Percentiles rank a stretch among this genome's conserved stretches.
phyloP scores from a whole-genome alignment of 768 basidiomycete species.

The Leccinellum albellum region DNA sequence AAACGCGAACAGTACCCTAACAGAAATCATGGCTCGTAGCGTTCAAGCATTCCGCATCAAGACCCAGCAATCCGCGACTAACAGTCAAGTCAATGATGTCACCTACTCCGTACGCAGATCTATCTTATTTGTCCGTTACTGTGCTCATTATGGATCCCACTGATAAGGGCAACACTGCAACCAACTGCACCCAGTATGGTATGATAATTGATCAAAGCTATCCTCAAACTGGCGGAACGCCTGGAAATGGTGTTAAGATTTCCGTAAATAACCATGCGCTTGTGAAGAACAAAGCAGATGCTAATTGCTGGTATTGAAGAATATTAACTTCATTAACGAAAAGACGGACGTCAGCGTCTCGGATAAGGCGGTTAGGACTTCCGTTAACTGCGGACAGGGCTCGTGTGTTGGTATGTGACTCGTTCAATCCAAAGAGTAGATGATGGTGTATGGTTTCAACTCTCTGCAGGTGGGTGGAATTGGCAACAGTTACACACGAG shows the following conservation, averaged over 20 bases:
- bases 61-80: constrained; percentile 42
- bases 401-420: constrained; percentile 44
- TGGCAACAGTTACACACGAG: constrained; percentile 44
- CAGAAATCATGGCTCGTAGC: constrained; percentile 25
- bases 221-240: constrained; percentile 46
- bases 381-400: constrained; percentile 53
- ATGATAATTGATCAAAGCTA: constrained; percentile 65
- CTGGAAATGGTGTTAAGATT: constrained; percentile 54
- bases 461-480: constrained; percentile 46
- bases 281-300: not conserved
- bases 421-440: not conserved
- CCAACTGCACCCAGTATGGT: constrained; percentile 46
- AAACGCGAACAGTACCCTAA: not conserved
- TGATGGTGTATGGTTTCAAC: not conserved
- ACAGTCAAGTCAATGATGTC: constrained; percentile 46
- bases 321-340: constrained; percentile 44
- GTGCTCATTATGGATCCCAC: constrained; percentile 1
- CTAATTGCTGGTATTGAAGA: constrained; percentile 28
- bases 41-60: constrained; percentile 62
- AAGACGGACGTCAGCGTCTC: constrained; percentile 42
- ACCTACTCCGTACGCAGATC: constrained; percentile 42
- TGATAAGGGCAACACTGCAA: constrained; percentile 53
- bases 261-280: constrained; percentile 40
- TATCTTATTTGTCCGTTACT: not conserved
- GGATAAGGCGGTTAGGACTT: constrained; percentile 42